Evolutionary conservation across 345 rosid species (phyloP), one percentile per base, ranked within the genome.

Genomic region (Cardamine resedifolia): DNA sequence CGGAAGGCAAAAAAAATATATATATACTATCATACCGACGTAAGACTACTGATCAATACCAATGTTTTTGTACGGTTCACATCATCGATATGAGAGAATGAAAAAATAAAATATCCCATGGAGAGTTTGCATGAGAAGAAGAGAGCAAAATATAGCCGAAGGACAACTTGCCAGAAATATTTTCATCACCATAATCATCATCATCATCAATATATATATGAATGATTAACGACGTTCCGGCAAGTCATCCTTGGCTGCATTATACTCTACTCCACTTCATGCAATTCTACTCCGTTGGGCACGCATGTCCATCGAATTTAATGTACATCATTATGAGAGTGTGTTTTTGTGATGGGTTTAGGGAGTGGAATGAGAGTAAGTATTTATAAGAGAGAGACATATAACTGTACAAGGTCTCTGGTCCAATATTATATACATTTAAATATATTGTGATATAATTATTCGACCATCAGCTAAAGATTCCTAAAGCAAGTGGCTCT

Each of bases 171-270:
- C 86, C 85, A 76, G 79, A 57, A 53, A 33, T 59, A 27, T 20
- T 16, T 20, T 23, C 27, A 19, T 27, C 48, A 73, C 24, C 39
- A 71, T 24, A 10, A 55, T 49, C 38, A 63, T 34, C 16, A 64
- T 41, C 47, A 41, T 41, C 18, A 49, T n/a, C n/a, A n/a, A n/a
- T n/a, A 21, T 30, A 33, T 15, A 20, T 71, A 58, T 4, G 24
- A 18, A 70, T 63, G 55, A 47, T 63, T 33, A 57, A 57, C 23
- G 0, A 47, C 2, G 16, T 55, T 64, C 83, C 85, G 85, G 83
- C 83, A 82, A 84, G 84, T 80, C 88, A 84, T 84, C 82, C 88
- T 84, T 84, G 88, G 88, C 88, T 84, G 80, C 81, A 83, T 68
- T 81, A 50, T 47, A 74, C 85, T 81, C 87, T 80, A 70, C 49